These are phyloP conservation scores for Didymella keratinophila DNA, from an alignment of 2,329 filamentous ascomycete genomes.

Conservation along the genomic window DNA sequence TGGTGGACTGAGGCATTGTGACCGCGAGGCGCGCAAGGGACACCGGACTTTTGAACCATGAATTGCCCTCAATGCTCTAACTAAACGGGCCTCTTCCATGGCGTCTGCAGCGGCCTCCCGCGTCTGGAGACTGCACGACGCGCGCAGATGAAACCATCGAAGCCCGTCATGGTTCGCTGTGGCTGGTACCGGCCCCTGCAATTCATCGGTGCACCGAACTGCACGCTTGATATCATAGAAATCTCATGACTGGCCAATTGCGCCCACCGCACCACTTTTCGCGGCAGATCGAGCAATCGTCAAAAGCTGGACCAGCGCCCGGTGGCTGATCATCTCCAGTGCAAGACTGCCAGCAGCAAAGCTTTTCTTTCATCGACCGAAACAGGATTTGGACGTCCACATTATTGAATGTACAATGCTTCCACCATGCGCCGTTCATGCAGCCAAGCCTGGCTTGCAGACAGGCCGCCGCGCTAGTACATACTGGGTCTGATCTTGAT, in stretches of 20 bases:
- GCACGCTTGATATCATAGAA: conserved; percentile 41
- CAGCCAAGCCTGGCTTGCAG: conserved; percentile 24
- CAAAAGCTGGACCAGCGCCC: conserved; percentile 1
- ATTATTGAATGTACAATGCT: conserved; percentile 13
- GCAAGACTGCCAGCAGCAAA: not conserved
- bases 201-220: conserved; percentile 7
- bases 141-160: conserved; percentile 17
- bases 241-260: conserved; percentile 15
- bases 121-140: conserved; percentile 23
- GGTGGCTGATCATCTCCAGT: conserved; percentile 7
- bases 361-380: conserved; percentile 1
- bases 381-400: conserved; percentile 25
- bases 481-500: conserved; percentile 20
- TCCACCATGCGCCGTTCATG: conserved; percentile 23
- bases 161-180: conserved; percentile 28
- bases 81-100: conserved; percentile 7
- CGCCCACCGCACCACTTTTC: conserved; percentile 16
- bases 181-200: conserved; percentile 37
- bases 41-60: conserved; percentile 21
- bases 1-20: conserved; percentile 20
- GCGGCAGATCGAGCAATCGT: conserved; percentile 17
- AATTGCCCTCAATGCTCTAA: conserved; percentile 12
- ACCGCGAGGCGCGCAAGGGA: conserved; percentile 19
- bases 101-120: conserved; percentile 33
- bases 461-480: conserved; percentile 18